Evolutionary conservation across 768 basidiomycete species (phyloP).

Genomic region (Tylopilus felleus): DNA sequence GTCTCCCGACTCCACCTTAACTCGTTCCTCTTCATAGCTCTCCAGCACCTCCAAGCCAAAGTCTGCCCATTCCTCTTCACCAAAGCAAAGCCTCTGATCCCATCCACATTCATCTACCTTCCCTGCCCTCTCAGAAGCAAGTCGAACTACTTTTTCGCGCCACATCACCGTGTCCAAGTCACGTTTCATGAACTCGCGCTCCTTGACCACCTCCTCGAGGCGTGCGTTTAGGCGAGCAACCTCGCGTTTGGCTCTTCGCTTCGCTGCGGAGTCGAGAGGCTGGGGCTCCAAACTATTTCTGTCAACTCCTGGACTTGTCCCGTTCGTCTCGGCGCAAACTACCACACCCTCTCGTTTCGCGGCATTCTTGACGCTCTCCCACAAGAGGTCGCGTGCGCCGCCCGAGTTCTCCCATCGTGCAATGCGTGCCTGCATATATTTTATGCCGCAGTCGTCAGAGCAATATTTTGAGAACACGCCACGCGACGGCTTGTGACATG

Average conservation of each 20-base stretch:
- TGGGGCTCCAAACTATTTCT: constrained; percentile 3
- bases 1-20: constrained; percentile 30
- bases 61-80: constrained; percentile 75
- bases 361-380: constrained; percentile 71
- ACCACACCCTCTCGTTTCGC: constrained; percentile 70
- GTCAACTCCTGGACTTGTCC: constrained; percentile 21
- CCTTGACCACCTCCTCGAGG: constrained; percentile 55
- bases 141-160: constrained; percentile 64
- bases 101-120: constrained; percentile 77
- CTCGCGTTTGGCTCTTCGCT: constrained; percentile 54
- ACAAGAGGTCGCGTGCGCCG: constrained; percentile 60
- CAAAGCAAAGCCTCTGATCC: constrained; percentile 81
- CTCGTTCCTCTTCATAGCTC: constrained; percentile 56
- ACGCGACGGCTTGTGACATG: constrained; percentile 79
- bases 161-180: constrained; percentile 68
- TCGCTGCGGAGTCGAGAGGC: constrained; percentile 33
- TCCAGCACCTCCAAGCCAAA: constrained; percentile 66
- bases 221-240: constrained; percentile 48
- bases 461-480: constrained; percentile 89
- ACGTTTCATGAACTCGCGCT: constrained; percentile 62
- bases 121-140: constrained; percentile 66
- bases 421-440: constrained; percentile 65
- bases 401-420: constrained; percentile 59
- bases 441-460: constrained; percentile 82
- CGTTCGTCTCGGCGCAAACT: constrained; percentile 39